These are phyloP conservation scores for Rhodosorus marinus DNA, from an alignment of 23 red algal species.

Conservation along the genomic window DNA sequence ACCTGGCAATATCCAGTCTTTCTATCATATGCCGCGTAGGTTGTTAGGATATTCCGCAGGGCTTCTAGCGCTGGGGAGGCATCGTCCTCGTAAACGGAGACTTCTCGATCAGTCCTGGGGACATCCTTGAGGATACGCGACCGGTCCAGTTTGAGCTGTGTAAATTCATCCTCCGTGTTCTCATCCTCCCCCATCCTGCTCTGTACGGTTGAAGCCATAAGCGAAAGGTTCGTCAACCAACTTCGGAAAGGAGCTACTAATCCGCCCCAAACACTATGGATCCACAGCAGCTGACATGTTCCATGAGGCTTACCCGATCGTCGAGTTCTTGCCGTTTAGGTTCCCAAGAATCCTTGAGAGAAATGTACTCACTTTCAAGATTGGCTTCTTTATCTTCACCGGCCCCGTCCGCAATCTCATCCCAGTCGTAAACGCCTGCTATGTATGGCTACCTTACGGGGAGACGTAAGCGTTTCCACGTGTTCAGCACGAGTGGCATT, in stretches of 20 bases:
- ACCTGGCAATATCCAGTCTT: conserved; percentile 82
- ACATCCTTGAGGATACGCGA: conserved; percentile 73
- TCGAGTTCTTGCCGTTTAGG: too few relatives aligned
- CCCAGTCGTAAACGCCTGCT: conserved; percentile 44
- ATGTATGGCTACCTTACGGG: conserved; percentile 14
- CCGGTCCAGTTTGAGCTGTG: conserved; percentile 17
- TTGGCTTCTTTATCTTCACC: too few relatives aligned
- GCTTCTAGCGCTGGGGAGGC: conserved; percentile 3
- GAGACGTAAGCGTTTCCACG: too few relatives aligned
- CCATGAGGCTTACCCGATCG: too few relatives aligned
- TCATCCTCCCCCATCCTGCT: conserved; percentile 29
- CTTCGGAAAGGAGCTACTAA: background rate
- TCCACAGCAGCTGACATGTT: too few relatives aligned
- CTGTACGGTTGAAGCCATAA: conserved; percentile 7
- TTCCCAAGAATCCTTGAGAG: too few relatives aligned
- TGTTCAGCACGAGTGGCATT: too few relatives aligned
- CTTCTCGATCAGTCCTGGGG: conserved; percentile 65
- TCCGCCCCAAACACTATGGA: background rate
- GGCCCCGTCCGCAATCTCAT: too few relatives aligned
- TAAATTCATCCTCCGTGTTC: conserved; percentile 25
- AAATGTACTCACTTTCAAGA: too few relatives aligned
- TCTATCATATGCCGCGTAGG: conserved; percentile 55
- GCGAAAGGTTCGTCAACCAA: background rate
- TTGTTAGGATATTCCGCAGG: conserved; percentile 50
- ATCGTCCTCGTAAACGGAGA: conserved; percentile 44